Evolutionary conservation across 441 rosid genomes (phyloP), one percentile per base, ranked within the genome.

Genomic region (Metrosideros polymorpha): DNA sequence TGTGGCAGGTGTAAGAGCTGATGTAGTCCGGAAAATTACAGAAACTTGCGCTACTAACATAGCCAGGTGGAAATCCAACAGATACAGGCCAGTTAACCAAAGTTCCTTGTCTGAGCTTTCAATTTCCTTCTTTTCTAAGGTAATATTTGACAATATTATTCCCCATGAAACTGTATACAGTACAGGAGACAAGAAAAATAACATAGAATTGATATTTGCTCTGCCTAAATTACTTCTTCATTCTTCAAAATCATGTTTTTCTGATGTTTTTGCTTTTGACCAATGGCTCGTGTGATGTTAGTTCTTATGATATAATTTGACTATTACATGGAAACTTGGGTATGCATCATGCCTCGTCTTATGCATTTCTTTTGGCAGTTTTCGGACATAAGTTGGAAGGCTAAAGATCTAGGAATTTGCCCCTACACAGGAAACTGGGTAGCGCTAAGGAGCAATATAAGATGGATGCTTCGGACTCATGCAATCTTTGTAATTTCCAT

Each of bases 21-120:
- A 88, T 87, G 99, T 94, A 27, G 98, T 95, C 92, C 91, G 88
- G 85, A 85, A 55, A n/a, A 92, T 97, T 82, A 85, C 89, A 75
- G 92, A 94, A 88, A 89, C 89, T 32, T 93, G 93, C 85, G 88
- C 91, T 82, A 89, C 91, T 27, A 95, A 93, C 88, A 95, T 96
- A 87, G 88, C 92, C 50, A 91, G 89, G 83, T 95, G 91, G 85
- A 92, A 30, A 87, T 91, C 95, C 85, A 84, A 89, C 89, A 90
- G 85, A 90, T 71, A 84, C 42, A 91, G 93, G 90, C 39, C 66
- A 82, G 79, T 71, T 71, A 98, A 96, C 82, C 90, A 87, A 83
- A 92, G 96, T 93, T 92, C 98, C 79, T 90, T 96, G 90, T 87
- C 98, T 14, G 95, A 94, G 92, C 97, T 96, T 85, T 93, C 96